Evolutionary conservation across 2,329 filamentous ascomycete species (phyloP).

Genomic region (Madurella mycetomatis): DNA sequence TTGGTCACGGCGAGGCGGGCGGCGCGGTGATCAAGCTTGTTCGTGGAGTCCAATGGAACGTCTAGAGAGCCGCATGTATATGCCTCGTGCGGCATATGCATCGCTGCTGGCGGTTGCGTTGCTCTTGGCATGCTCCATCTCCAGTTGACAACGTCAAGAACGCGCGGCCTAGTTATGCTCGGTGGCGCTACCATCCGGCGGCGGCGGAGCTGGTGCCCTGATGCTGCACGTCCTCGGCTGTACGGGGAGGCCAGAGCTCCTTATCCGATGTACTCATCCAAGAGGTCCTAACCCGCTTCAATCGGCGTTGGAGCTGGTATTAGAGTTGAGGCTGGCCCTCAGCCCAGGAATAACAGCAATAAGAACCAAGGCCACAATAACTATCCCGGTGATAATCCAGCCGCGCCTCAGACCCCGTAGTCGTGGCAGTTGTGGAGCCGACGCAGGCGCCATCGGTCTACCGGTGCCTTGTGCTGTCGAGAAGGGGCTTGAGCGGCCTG

Average conservation of each 20-base stretch:
- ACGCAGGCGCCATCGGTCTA: background rate
- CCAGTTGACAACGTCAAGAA: conserved; percentile 43
- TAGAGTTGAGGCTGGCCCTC: background rate
- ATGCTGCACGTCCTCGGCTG: too few species aligned
- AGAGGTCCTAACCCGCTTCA: too few species aligned
- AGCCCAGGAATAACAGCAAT: conserved; percentile 3
- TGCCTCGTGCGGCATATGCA: conserved; percentile 33
- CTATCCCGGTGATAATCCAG: conserved; percentile 4
- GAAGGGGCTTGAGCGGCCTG: too few species aligned
- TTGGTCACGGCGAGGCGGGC: conserved; percentile 46
- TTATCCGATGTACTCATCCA: too few species aligned
- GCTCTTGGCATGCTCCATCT: conserved; percentile 36
- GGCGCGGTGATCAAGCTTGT: conserved; percentile 40
- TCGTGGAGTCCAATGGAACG: conserved; percentile 46
- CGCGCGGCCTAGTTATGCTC: conserved; percentile 37
- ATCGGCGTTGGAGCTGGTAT: too few species aligned
- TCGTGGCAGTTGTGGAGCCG: background rate
- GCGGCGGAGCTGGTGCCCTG: conserved; percentile 36
- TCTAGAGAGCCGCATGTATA: conserved; percentile 47
- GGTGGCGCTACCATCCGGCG: conserved; percentile 37
- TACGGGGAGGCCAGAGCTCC: too few species aligned
- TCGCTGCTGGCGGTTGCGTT: background rate
- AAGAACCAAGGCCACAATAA: conserved; percentile 4
- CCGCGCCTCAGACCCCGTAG: background rate
- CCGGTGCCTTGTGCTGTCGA: conserved; percentile 7